phyloP scores from a whole-genome alignment of 371 early-diverging fungal genomes.

The Dipsacomyces acuminosporus region DNA sequence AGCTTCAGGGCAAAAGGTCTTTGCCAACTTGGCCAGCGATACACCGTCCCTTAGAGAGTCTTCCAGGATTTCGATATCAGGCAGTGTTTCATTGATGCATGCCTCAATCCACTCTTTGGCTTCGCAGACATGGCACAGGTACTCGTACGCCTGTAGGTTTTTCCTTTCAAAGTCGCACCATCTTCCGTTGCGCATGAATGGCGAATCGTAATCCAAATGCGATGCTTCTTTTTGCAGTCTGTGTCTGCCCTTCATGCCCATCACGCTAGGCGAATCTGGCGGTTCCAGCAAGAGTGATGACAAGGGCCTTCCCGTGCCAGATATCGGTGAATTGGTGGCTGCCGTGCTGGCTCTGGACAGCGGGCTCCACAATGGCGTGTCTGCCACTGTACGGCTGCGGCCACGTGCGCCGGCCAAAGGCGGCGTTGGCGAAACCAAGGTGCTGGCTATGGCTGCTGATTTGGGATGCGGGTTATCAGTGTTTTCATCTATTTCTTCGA shows the following conservation, averaged over 20 bases:
- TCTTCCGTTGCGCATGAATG: constrained; percentile 50
- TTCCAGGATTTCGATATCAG: constrained; percentile 72
- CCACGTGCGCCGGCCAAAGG: constrained; percentile 15
- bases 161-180: constrained; percentile 96
- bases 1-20: constrained; percentile 74
- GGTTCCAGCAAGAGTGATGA: constrained; percentile 40
- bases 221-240: constrained; percentile 41
- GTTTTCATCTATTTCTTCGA: constrained; percentile 13
- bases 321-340: constrained; percentile 5
- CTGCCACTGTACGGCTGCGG: constrained; percentile 38
- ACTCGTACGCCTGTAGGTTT: constrained; percentile 95
- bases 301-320: constrained; percentile 32
- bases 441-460: constrained; percentile 11
- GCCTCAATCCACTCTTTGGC: constrained; percentile 99
- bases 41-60: constrained; percentile 94
- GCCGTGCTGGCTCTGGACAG: constrained; percentile 9
- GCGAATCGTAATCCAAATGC: constrained; percentile 3
- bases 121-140: constrained; percentile 98
- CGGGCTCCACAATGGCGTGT: constrained; percentile 18
- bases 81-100: constrained; percentile 78
- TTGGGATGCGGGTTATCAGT: constrained; percentile 19
- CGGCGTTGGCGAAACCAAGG: neutral
- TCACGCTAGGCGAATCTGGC: constrained; percentile 48
- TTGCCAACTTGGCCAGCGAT: constrained; percentile 87
- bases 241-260: constrained; percentile 46